Percentiles rank a stretch among this genome's conserved stretches.
phyloP scores from a whole-genome alignment of 2,329 filamentous ascomycete genomes.

The Cercospora sesami region DNA sequence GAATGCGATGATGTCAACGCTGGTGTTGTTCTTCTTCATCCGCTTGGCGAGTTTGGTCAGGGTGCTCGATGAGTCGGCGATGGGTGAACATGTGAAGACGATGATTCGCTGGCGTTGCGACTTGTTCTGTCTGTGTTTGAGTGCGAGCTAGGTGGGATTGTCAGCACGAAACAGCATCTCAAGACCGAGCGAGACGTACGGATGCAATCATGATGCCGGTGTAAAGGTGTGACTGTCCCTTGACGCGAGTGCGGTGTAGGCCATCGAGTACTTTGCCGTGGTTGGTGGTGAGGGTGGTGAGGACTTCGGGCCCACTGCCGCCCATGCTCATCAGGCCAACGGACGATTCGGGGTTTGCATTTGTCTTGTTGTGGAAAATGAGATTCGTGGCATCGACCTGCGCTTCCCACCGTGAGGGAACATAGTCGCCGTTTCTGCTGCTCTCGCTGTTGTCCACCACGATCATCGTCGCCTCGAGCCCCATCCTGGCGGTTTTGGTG shows the following conservation, averaged over 20 bases:
- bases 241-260: slow-evolving; percentile 90
- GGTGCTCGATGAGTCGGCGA: slow-evolving; percentile 84
- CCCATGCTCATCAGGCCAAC: slow-evolving; percentile 99
- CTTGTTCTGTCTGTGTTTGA: slow-evolving; percentile 98
- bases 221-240: slow-evolving; percentile 81
- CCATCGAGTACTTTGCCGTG: slow-evolving; percentile 93
- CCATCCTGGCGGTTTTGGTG: slow-evolving; percentile 67
- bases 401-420: slow-evolving; percentile 90
- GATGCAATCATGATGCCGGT: slow-evolving; percentile 94
- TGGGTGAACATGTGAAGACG: slow-evolving; percentile 91
- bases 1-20: slow-evolving; percentile 92
- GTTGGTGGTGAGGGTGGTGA: slow-evolving; percentile 94
- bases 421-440: slow-evolving; percentile 91
- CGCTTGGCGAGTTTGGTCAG: slow-evolving; percentile 89
- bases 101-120: slow-evolving; percentile 95
- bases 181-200: slow-evolving; percentile 69
- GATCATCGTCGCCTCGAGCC: slow-evolving; percentile 98
- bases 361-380: slow-evolving; percentile 92
- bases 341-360: slow-evolving; percentile 92
- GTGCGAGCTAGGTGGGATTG: slow-evolving; percentile 68
- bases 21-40: slow-evolving; percentile 97
- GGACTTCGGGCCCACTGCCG: slow-evolving; percentile 85
- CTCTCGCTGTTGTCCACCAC: slow-evolving; percentile 99
- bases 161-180: not conserved
- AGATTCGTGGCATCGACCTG: slow-evolving; percentile 94